Percentiles rank a stretch among this genome's conserved stretches.
These are phyloP conservation scores for Triadica sebifera DNA, from an alignment of 345 rosid genomes.

Conservation along the genomic window DNA sequence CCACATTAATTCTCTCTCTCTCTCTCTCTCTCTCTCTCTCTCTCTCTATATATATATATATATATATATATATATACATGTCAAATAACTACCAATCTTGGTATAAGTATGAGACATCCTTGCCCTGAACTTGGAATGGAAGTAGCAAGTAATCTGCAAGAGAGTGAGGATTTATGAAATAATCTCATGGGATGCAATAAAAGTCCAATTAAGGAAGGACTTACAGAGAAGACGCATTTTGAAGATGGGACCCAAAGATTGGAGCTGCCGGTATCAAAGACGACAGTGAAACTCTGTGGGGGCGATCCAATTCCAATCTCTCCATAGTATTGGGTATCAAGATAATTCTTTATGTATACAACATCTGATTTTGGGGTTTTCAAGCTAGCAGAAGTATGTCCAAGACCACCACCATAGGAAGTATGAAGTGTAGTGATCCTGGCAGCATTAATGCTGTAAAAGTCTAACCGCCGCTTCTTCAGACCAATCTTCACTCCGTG, in stretches of 20 bases:
- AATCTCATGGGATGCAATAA: neutral
- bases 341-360: slow-evolving; percentile 53
- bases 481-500: slow-evolving; percentile 40
- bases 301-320: slow-evolving; percentile 65
- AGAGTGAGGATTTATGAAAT: neutral
- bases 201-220: slow-evolving; percentile 8
- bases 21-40: too few relatives aligned
- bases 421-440: slow-evolving; percentile 17
- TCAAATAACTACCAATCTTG: slow-evolving; percentile 46
- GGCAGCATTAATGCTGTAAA: slow-evolving; percentile 32
- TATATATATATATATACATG: too few relatives aligned
- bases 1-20: too few relatives aligned
- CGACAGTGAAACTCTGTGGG: slow-evolving; percentile 49
- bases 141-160: slow-evolving; percentile 55
- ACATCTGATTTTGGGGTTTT: slow-evolving; percentile 16
- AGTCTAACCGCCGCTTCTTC: slow-evolving; percentile 37
- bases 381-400: neutral
- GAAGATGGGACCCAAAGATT: slow-evolving; percentile 72
- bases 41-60: too few relatives aligned
- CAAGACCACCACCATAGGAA: neutral
- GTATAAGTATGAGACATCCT: slow-evolving; percentile 49
- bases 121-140: slow-evolving; percentile 53
- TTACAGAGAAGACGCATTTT: slow-evolving; percentile 52
- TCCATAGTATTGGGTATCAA: slow-evolving; percentile 58
- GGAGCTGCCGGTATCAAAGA: slow-evolving; percentile 62